Conservation (phyloP, 2,329 filamentous ascomycete species). For the Diaporthe sp. region DNA sequence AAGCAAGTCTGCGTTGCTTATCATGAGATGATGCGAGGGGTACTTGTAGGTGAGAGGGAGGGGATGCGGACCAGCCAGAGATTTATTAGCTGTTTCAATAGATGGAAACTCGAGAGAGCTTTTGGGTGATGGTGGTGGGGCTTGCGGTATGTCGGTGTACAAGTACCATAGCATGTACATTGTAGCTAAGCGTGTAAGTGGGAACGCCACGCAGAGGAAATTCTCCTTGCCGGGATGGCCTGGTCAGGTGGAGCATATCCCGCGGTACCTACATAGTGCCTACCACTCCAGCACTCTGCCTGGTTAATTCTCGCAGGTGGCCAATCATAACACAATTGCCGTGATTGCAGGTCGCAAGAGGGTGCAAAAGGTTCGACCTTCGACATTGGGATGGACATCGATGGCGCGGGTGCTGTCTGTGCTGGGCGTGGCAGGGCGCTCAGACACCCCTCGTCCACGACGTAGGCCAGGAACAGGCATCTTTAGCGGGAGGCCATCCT, state of each 20-base stretch:
- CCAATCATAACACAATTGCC: slow-evolving; percentile 22
- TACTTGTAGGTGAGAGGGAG: slow-evolving; percentile 34
- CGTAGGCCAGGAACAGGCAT: slow-evolving; percentile 32
- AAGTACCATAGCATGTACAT: slow-evolving; percentile 24
- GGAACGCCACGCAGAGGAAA: slow-evolving; percentile 25
- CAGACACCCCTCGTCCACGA: slow-evolving; percentile 13
- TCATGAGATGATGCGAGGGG: slow-evolving; percentile 27
- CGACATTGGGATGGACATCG: slow-evolving; percentile 26
- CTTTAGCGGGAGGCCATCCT: slow-evolving; percentile 23
- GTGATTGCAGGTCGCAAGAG: slow-evolving; percentile 9
- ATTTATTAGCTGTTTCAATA: slow-evolving; percentile 40
- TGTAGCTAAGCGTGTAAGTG: slow-evolving; percentile 30
- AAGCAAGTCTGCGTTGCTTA: slow-evolving; percentile 33
- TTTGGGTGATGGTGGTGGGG: slow-evolving; percentile 37
- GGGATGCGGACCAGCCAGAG: slow-evolving; percentile 34
- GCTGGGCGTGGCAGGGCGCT: slow-evolving; percentile 26
- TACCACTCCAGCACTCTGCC: slow-evolving; percentile 13
- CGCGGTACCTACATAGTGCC: slow-evolving; percentile 35
- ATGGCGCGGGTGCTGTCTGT: slow-evolving; percentile 23
- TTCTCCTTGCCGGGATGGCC: slow-evolving; percentile 24
- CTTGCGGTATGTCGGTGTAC: slow-evolving; percentile 28
- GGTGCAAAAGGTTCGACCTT: slow-evolving; percentile 7
- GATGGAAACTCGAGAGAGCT: slow-evolving; percentile 37
- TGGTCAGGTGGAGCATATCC: slow-evolving; percentile 13
- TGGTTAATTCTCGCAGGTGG: slow-evolving; percentile 9